Base-by-base conservation (phyloP, 2,329 filamentous ascomycete species). In the Alternaria arborescens region DNA sequence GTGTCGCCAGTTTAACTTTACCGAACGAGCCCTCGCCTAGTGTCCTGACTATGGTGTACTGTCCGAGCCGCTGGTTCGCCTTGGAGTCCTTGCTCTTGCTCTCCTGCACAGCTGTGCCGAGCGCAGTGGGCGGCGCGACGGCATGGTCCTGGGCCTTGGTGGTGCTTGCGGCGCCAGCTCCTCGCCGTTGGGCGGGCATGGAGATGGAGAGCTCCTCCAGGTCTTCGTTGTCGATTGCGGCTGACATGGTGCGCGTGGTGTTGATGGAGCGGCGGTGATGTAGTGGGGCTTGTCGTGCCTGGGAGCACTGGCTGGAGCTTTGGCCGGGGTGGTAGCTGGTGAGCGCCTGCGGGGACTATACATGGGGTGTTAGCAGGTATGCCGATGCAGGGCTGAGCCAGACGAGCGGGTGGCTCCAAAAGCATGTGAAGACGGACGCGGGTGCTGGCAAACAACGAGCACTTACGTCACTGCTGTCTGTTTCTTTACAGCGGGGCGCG, bases 11-110 rank as follows among this genome's bases (percentile, higher is more conserved):
- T 84, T 98, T 98, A 78, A 99, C 95, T 83, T 99, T 99, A 72
- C 95, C 95, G 78, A 99, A 99, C 3, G 94, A 97, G 47, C 95
- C 95, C 82, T 99, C 95, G 58, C 95, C 95, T 14, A 99, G 86
- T 16, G 94, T 97, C 78, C 89, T 90, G 70, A 97, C 85, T 58
- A 97, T 90, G 72, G 91, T 91, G 83, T 99, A 99, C 80, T 94
- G 92, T 68, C 93, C 93, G 74, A 98, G 89, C 68, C 94, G 89
- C 82, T 94, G 91, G 82, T 91, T 92, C 66, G 89, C 87, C 82
- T 86, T 89, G 82, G 79, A 69, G 75, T 82, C 68, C 80, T 83
- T 63, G 79, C 81, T 60, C 80, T 83, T 77, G 82, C 80, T 66
- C 67, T 76, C 68, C 56, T 73, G 60, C 56, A 67, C 50, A 7